phyloP scores from a whole-genome alignment of 768 basidiomycete species.

The Nevesoporus exiguus region DNA sequence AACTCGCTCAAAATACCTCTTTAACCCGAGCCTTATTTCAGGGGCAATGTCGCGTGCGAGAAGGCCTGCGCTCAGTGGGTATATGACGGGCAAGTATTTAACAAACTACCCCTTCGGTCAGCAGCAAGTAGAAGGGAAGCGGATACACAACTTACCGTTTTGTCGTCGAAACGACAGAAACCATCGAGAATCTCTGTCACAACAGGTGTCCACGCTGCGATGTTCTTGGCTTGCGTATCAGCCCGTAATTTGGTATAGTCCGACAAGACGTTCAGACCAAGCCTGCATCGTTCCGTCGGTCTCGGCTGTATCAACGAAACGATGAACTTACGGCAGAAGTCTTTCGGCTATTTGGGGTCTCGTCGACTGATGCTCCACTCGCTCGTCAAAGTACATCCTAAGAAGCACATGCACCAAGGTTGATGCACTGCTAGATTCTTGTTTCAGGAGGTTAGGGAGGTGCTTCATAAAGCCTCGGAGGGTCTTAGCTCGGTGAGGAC shows the following conservation, averaged over 20 bases:
- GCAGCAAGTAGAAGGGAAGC: neutral
- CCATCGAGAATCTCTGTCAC: constrained; percentile 93
- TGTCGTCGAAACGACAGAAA: constrained; percentile 85
- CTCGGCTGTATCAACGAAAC: neutral
- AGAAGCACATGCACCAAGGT: constrained; percentile 90
- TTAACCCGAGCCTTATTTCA: constrained; percentile 78
- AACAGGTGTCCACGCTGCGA: constrained; percentile 97
- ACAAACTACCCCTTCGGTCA: constrained; percentile 57
- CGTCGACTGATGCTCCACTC: constrained; percentile 83
- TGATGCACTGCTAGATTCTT: constrained; percentile 95
- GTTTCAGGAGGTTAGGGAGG: constrained; percentile 93
- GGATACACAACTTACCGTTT: constrained; percentile 61
- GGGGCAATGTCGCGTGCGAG: constrained; percentile 77
- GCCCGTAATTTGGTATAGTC: constrained; percentile 88
- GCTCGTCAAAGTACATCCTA: constrained; percentile 89
- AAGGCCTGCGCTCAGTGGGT: constrained; percentile 84
- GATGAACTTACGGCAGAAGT: constrained; percentile 54
- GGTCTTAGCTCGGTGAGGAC: constrained; percentile 1
- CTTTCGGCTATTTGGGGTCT: constrained; percentile 76
- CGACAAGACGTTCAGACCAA: constrained; percentile 82
- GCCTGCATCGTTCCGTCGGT: constrained; percentile 41
- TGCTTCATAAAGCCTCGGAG: constrained; percentile 98
- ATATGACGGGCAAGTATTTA: constrained; percentile 84
- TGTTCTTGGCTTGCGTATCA: constrained; percentile 93
- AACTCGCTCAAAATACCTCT: constrained; percentile 77